These are phyloP conservation scores for Dillenia turbinata DNA, from an alignment of 164 flowering plant genomes.

Conservation along the genomic window DNA sequence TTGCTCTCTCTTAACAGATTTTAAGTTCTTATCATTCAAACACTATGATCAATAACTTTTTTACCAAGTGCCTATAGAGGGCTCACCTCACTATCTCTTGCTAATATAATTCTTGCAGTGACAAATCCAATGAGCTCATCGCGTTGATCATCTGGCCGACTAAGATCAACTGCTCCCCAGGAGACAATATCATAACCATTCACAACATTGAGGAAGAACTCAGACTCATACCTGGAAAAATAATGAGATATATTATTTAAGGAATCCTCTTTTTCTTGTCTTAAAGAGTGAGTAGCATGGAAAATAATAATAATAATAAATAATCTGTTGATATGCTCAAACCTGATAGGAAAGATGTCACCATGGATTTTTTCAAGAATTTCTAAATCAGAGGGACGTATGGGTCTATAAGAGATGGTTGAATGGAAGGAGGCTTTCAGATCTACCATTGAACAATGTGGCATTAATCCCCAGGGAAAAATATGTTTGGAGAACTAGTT, in stretches of 20 bases:
- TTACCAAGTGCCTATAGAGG: neutral
- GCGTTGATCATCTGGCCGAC: constrained; percentile 47
- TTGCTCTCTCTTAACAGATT: too few species aligned
- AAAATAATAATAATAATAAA: neutral
- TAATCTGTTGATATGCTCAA: neutral
- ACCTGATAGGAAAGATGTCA: constrained; percentile 92
- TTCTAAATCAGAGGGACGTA: constrained; percentile 69
- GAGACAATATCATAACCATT: constrained; percentile 77
- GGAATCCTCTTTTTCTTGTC: too few species aligned
- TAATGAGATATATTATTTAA: neutral
- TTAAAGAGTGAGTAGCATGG: constrained; percentile 3
- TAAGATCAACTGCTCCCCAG: constrained; percentile 94
- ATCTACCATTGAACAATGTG: constrained; percentile 45
- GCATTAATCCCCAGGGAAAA: constrained; percentile 35
- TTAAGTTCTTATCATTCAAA: too few species aligned
- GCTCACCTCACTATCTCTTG: constrained; percentile 87
- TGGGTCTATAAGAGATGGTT: constrained; percentile 63
- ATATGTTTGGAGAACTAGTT: constrained; percentile 18
- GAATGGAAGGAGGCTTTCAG: constrained; percentile 38
- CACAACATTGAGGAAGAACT: constrained; percentile 87
- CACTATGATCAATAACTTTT: too few species aligned
- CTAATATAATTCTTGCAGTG: constrained; percentile 68
- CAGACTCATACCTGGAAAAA: constrained; percentile 78
- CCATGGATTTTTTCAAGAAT: constrained; percentile 67
- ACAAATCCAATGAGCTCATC: constrained; percentile 95